Conservation (phyloP, 768 basidiomycete species). For the Russula griseocarnosa region DNA sequence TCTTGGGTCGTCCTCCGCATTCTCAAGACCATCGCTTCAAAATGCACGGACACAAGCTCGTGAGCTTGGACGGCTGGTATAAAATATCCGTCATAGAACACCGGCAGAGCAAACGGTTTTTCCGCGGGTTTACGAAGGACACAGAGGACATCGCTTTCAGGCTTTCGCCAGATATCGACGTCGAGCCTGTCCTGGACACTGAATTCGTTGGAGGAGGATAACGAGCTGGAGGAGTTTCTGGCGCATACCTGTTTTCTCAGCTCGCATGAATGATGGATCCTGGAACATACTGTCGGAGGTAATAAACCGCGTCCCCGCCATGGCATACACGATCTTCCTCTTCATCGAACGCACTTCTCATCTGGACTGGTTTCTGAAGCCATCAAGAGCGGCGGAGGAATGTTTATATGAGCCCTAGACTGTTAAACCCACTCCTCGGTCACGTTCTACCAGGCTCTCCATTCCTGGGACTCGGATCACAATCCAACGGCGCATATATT, state of each 20-base stretch:
- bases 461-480: conserved; percentile 15
- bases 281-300: background rate
- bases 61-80: conserved; percentile 23
- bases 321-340: conserved; percentile 21
- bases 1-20: conserved; percentile 14
- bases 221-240: conserved; percentile 22
- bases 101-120: conserved; percentile 17
- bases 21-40: conserved; percentile 9
- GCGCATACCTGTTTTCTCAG: conserved; percentile 22
- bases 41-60: conserved; percentile 20
- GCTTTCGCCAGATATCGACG: conserved; percentile 15
- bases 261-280: conserved; percentile 16
- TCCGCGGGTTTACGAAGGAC: conserved; percentile 18
- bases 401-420: conserved; percentile 18
- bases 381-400: conserved; percentile 15
- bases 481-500: conserved; percentile 13
- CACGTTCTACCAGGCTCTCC: conserved; percentile 20
- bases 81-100: conserved; percentile 17
- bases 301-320: conserved; percentile 11
- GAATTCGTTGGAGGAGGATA: conserved; percentile 24
- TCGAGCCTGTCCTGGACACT: conserved; percentile 20
- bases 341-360: conserved; percentile 24
- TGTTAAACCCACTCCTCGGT: conserved; percentile 14
- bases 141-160: conserved; percentile 14
- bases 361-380: conserved; percentile 16